Conservation (phyloP, 805 yeast species). For the Priceomyces medius region DNA sequence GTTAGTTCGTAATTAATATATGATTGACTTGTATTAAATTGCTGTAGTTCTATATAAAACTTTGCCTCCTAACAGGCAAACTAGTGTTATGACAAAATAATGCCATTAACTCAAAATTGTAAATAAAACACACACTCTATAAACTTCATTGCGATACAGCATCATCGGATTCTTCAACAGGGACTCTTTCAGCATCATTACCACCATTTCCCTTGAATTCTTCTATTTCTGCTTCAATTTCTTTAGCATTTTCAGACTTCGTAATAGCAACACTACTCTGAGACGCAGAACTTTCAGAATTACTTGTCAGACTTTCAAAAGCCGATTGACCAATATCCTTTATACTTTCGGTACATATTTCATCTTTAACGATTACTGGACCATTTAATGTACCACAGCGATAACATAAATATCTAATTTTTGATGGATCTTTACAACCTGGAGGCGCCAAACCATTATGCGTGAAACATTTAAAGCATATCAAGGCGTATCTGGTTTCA, state of each 20-base stretch:
- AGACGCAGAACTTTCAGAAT: too few relatives aligned
- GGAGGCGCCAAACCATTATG: constrained; percentile 87
- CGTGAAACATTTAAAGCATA: constrained; percentile 60
- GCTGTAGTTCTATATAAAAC: background rate
- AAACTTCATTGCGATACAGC: too few relatives aligned
- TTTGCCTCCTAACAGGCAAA: too few relatives aligned
- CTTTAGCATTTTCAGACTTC: too few relatives aligned
- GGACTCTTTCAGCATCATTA: too few relatives aligned
- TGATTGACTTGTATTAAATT: background rate
- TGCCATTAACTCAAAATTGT: background rate
- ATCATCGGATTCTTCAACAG: too few relatives aligned
- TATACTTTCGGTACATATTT: constrained; percentile 4
- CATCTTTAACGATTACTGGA: background rate
- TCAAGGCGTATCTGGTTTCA: constrained; percentile 65
- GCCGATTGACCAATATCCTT: constrained; percentile 2
- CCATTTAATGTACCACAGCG: constrained; percentile 53
- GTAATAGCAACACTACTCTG: too few relatives aligned
- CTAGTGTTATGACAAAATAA: too few relatives aligned
- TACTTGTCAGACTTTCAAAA: too few relatives aligned
- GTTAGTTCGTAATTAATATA: background rate
- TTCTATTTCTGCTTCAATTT: too few relatives aligned
- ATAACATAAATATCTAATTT: constrained; percentile 62
- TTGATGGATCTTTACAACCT: constrained; percentile 47
- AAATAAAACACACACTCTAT: background rate
- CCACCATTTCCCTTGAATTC: too few relatives aligned